phyloP scores from a whole-genome alignment of 768 basidiomycete genomes.

The Pleurotus giganteus region DNA sequence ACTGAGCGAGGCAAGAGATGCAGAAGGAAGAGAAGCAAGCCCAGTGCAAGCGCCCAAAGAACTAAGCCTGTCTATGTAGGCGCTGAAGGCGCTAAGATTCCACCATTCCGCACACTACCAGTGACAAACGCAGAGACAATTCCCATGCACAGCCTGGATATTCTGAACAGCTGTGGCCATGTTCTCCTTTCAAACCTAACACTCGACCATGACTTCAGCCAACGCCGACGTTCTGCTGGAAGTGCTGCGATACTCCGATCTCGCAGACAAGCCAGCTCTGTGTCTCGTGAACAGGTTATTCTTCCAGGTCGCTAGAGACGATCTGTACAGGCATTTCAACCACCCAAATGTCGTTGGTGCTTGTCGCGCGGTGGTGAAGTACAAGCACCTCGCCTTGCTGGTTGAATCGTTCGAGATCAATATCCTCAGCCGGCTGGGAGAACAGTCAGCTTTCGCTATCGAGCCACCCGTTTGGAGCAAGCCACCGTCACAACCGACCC shows the following conservation, averaged over 20 bases:
- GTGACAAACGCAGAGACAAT: too few species aligned
- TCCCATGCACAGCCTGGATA: not conserved
- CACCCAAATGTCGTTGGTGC: not conserved
- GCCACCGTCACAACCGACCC: not conserved
- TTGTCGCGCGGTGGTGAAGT: not conserved
- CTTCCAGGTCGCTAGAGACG: not conserved
- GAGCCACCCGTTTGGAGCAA: not conserved
- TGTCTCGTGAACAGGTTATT: not conserved
- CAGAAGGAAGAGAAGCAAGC: too few species aligned
- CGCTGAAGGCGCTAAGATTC: too few species aligned
- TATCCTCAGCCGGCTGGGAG: not conserved
- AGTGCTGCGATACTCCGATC: not conserved
- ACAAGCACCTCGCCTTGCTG: not conserved
- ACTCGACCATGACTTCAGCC: not conserved
- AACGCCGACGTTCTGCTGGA: not conserved
- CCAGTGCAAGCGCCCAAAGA: too few species aligned
- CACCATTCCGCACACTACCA: too few species aligned
- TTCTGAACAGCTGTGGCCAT: not conserved
- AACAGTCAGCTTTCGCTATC: not conserved
- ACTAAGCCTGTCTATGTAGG: too few species aligned
- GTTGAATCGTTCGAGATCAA: slow-evolving; percentile 2
- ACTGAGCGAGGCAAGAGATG: too few species aligned
- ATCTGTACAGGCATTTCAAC: not conserved
- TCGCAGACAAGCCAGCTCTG: not conserved
- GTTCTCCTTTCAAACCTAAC: not conserved